These are phyloP conservation scores for Aureobasidium melanogenum DNA, from an alignment of 2,329 filamentous ascomycete genomes.

Conservation along the genomic window DNA sequence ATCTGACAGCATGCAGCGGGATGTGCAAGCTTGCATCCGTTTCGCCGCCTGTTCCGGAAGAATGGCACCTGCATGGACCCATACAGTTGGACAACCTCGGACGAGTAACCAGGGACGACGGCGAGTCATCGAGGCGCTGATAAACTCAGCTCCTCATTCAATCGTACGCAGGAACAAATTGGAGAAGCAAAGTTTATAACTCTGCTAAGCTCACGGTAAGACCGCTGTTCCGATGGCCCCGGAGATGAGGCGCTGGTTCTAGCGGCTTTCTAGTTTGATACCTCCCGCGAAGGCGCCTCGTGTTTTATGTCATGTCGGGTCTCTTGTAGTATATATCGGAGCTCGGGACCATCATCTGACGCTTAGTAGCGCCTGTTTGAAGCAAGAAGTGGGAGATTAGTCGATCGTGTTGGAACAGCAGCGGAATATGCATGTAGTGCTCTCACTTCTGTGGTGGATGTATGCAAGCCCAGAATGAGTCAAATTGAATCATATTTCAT, in stretches of 20 bases:
- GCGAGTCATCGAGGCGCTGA: neutral
- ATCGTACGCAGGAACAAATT: neutral
- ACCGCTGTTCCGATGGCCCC: slow-evolving; percentile 10
- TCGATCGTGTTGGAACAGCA: neutral
- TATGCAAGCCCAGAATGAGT: neutral
- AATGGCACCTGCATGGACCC: slow-evolving; percentile 5
- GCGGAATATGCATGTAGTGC: neutral
- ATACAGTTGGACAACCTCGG: neutral
- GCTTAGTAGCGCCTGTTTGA: slow-evolving; percentile 6
- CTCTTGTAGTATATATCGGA: neutral
- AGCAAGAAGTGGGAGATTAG: slow-evolving; percentile 5
- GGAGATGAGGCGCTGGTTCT: slow-evolving; percentile 10
- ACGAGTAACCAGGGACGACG: slow-evolving; percentile 3
- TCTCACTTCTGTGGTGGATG: neutral
- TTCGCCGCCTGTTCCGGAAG: slow-evolving; percentile 3
- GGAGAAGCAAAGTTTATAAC: neutral
- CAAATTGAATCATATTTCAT: neutral
- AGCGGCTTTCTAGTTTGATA: slow-evolving; percentile 12
- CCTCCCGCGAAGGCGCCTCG: slow-evolving; percentile 3
- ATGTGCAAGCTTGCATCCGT: slow-evolving; percentile 7
- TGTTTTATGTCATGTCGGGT: slow-evolving; percentile 9
- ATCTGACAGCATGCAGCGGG: slow-evolving; percentile 11
- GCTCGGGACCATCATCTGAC: slow-evolving; percentile 5
- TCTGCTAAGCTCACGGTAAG: slow-evolving; percentile 3
- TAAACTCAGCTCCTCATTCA: neutral